phyloP scores from a whole-genome alignment of 1,284 basidiomycete genomes.

The Bondarzewia mesenterica region DNA sequence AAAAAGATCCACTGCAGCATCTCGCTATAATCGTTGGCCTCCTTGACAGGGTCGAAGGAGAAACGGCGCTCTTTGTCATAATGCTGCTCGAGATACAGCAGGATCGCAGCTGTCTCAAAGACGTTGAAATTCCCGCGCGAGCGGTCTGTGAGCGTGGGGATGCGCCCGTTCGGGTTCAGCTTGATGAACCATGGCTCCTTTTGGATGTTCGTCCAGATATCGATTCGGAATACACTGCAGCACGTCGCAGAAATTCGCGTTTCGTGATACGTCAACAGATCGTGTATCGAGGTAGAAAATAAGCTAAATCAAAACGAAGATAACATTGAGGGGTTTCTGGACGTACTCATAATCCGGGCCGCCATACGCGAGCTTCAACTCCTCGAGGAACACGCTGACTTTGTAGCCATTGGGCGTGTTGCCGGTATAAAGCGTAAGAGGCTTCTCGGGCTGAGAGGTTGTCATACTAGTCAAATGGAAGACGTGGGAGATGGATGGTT shows the following conservation, averaged over 20 bases:
- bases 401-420: constrained; percentile 15
- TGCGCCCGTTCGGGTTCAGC: constrained; percentile 56
- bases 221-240: constrained; percentile 29
- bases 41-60: constrained; percentile 31
- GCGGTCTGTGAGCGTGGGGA: constrained; percentile 40
- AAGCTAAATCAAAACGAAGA: too few species aligned
- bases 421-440: constrained; percentile 5
- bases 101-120: constrained; percentile 48
- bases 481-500: too few species aligned
- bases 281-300: too few species aligned
- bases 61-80: constrained; percentile 43
- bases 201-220: constrained; percentile 35
- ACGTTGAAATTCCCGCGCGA: constrained; percentile 24
- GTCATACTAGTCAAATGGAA: too few species aligned
- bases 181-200: constrained; percentile 41
- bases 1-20: constrained; percentile 80
- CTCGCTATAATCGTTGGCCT: constrained; percentile 38
- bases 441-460: background rate
- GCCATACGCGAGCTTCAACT: constrained; percentile 35
- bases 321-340: constrained; percentile 11
- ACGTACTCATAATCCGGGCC: constrained; percentile 30
- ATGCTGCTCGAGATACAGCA: constrained; percentile 44
- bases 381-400: constrained; percentile 35
- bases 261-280: too few species aligned
- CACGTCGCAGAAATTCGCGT: too few species aligned